Evolutionary conservation across 306 rosid genomes (phyloP), one percentile per base, ranked within the genome.

Genomic region (Fragaria ananassa): DNA sequence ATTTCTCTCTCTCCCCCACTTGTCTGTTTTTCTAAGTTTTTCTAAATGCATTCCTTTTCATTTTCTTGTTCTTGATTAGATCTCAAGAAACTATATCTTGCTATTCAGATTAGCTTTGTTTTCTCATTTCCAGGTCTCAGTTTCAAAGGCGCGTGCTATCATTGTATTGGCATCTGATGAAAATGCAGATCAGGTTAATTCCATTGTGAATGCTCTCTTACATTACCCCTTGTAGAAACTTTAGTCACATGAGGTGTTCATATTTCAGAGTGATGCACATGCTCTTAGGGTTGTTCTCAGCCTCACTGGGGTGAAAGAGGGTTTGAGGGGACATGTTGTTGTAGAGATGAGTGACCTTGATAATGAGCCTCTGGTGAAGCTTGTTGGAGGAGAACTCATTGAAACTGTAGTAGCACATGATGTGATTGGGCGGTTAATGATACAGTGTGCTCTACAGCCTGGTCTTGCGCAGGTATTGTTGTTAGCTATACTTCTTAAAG

Each of bases 351-450:
- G 98, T 70, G 98, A 94, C 86, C 91, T 94, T 68, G 98, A 94
- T 82, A 94, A 94, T 42, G 98, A 94, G 82, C 98, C 97, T 67
- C 83, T 94, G 44, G 98, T 94, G 76, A 92, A 94, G 91, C 97
- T 92, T 79, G 98, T 94, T 57, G 98, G 98, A 35, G 98, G 97
- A 74, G 97, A 86, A 74, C 95, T 92, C 77, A 90, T 88, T 84
- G 97, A 94, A 92, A 92, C 98, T 35, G 98, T 94, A 79, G 98
- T 94, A 73, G 98, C 98, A 49, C 98, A 94, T 85, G 98, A 94
- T 84, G 98, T 94, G 76, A 94, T 94, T 85, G 98, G 98, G 58
- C 96, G 98, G 74, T 83, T 94, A 79, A 94, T 94, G 98, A 94
- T 94, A 85, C 96, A 94, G 81, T 94, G 98, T 79, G 98, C 98